Evolutionary conservation across 768 basidiomycete species (phyloP), one percentile per base, ranked within the genome.

Genomic region (Pholiota molesta): DNA sequence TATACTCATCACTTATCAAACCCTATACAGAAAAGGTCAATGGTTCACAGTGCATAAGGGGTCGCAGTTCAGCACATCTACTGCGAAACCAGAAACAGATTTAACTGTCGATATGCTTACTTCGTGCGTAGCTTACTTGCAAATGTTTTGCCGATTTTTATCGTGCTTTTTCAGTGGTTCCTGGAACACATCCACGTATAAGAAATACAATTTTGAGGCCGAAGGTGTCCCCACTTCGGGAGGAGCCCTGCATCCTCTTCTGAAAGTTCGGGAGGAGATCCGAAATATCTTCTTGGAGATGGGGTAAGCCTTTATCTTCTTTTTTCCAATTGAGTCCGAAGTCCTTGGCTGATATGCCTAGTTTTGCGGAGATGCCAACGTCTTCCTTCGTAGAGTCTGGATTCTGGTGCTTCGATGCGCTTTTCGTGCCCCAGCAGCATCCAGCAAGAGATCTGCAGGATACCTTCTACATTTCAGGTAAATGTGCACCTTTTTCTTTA

Each of bases 321-420:
- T 55, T 62, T 21, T 44, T 31, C 54, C 33, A 16, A 23, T 31
- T 5, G 3, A 16, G 44, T 31, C 1, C 49, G 57, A 29, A 52
- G 62, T 8, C 33, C 26, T 53, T 31, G 44, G 33, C 54, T 56
- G 39, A 67, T 57, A 13, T 35, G 28, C 57, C 19, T 66, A 99
- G 97, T 10, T 99, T 99, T 77, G 89, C 95, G 52, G 97, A 99
- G 77, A 99, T 99, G 97, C 95, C 96, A 14, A 99, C 97, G 9
- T 87, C 88, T 54, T 88, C 89, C 58, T 99, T 94, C 73, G 95
- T 99, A 59, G 97, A 99, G 77, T 97, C 95, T 21, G 92, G 92
- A 37, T 99, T 99, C 84, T 99, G 97, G 97, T 97, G 95, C 74
- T 99, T 99, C 77, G 97, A 99, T 74, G 88, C 96, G 1, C 83